Base-by-base conservation (phyloP, 192 early-diverging fungal species). In the Kappamyces sp. region DNA sequence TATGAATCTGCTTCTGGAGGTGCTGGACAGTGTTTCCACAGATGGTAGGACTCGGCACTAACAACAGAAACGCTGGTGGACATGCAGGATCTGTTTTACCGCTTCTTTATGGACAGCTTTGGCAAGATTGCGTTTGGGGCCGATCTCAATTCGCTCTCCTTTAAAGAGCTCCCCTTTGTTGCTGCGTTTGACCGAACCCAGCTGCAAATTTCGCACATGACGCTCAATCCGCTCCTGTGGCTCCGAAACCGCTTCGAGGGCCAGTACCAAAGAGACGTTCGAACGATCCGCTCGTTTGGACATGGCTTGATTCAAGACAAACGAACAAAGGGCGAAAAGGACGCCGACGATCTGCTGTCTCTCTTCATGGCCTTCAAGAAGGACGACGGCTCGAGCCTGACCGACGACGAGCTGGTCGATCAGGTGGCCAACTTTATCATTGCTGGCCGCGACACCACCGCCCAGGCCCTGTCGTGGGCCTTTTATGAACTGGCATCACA, bases 381-480 rank as follows among this genome's bases (percentile, higher is more conserved):
- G 32, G 75, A 77, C 9, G 62, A 70, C 50, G 78, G 76, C 1
- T 49, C 49, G 32, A 55, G 43, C 5, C 38, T 74, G 23, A 60
- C 34, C 6, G 71, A 76, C 57, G 44, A 47, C 41, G 66, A 78
- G 48, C 57, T 82, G 33, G 40, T 61, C 31, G 79, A 82, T 51
- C 60, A 75, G 39, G 58, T 77, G 31, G 48, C 79, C 32, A 82
- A 73, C 66, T 73, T 82, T 39, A 59, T 63, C 35, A 3, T 63
- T 23, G 54, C 33, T 33, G 65, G 63, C 61, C 66, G 78, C 62
- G 65, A 77, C 66, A 63, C 76, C 42, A 74, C 77, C 50, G 63
- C 84, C 32, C 70, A 79, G 58, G 65, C 69, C 0, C 47, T 77
- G 4, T 65, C 67, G 37, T 78, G 79, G 74, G 71, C 72, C 65